Evolutionary conservation across 306 rosid species (phyloP).

Genomic region (Prunus mume): DNA sequence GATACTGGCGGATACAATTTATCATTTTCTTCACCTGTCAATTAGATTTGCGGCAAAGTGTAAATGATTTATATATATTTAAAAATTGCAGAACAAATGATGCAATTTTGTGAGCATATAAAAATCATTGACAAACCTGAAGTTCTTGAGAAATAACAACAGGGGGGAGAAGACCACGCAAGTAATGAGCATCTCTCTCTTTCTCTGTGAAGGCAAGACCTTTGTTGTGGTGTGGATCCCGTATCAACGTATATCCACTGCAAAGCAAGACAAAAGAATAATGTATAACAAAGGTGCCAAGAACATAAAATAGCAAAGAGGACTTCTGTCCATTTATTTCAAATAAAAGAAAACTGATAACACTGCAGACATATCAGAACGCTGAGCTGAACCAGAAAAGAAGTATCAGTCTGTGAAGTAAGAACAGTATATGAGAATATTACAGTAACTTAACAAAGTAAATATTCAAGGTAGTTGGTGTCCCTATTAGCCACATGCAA

Average conservation of each 20-base stretch:
- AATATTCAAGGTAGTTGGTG: neutral
- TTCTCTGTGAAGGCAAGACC: conserved; percentile 87
- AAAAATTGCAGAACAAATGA: neutral
- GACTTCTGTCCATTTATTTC: neutral
- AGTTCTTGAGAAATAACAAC: conserved; percentile 61
- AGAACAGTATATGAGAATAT: neutral
- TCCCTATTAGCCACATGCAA: neutral
- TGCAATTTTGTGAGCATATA: neutral
- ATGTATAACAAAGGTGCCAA: conserved; percentile 1
- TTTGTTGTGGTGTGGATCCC: conserved; percentile 91
- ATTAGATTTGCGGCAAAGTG: conserved; percentile 8
- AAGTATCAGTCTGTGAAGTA: neutral
- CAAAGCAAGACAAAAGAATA: conserved; percentile 15
- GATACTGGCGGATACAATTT: conserved; percentile 66
- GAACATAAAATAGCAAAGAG: conserved; percentile 2
- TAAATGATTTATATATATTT: neutral
- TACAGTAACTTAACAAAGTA: neutral
- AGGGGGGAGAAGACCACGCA: conserved; percentile 96
- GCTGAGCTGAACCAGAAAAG: neutral
- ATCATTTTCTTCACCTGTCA: conserved; percentile 81
- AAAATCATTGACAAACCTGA: conserved; percentile 56
- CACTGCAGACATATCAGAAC: neutral
- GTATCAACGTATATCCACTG: conserved; percentile 83
- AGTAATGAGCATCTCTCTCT: conserved; percentile 93
- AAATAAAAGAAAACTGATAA: neutral